A percentile compares a stretch with the other conserved stretches of the same genome.
These are phyloP conservation scores for Graphilbum fragrans DNA, from an alignment of 2,329 filamentous ascomycete species.

Conservation along the genomic window DNA sequence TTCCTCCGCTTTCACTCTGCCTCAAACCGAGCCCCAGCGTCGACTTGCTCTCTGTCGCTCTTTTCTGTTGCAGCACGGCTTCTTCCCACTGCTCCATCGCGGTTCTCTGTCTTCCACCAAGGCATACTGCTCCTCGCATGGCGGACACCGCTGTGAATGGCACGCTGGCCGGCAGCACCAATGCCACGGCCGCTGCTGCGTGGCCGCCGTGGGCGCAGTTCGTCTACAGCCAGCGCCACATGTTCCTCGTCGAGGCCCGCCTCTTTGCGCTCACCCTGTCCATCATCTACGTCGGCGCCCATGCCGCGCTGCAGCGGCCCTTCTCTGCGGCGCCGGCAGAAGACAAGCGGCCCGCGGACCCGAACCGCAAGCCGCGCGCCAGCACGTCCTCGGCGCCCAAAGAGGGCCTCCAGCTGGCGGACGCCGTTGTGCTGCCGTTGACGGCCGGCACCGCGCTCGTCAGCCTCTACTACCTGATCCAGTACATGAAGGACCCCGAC, in stretches of 20 bases:
- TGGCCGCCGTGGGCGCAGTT: not conserved
- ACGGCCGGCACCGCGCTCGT: slow-evolving; percentile 59
- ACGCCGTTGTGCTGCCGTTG: slow-evolving; percentile 77
- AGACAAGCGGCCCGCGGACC: slow-evolving; percentile 31
- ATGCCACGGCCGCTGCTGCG: not conserved
- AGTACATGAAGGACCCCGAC: slow-evolving; percentile 72
- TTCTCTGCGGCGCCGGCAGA: slow-evolving; percentile 59
- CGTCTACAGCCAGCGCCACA: slow-evolving; percentile 14
- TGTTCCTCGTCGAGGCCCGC: slow-evolving; percentile 32
- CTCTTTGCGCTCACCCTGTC: slow-evolving; percentile 57
- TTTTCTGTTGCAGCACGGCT: not conserved
- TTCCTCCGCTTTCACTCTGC: not conserved
- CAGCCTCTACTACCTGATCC: slow-evolving; percentile 76
- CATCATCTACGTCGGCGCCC: slow-evolving; percentile 74
- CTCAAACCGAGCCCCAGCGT: too few species aligned
- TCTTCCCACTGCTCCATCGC: too few species aligned
- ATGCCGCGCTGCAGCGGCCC: slow-evolving; percentile 75
- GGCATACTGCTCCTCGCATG: too few species aligned
- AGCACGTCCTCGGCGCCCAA: slow-evolving; percentile 8
- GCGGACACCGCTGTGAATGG: not conserved
- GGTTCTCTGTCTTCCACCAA: too few species aligned
- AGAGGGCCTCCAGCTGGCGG: slow-evolving; percentile 57
- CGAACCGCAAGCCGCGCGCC: slow-evolving; percentile 30
- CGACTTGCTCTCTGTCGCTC: not conserved
- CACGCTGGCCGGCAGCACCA: too few species aligned